Percentiles rank a stretch among this genome's conserved stretches.
Evolutionary conservation across 1,284 basidiomycete species (phyloP).

Genomic region (Mycena sp.): DNA sequence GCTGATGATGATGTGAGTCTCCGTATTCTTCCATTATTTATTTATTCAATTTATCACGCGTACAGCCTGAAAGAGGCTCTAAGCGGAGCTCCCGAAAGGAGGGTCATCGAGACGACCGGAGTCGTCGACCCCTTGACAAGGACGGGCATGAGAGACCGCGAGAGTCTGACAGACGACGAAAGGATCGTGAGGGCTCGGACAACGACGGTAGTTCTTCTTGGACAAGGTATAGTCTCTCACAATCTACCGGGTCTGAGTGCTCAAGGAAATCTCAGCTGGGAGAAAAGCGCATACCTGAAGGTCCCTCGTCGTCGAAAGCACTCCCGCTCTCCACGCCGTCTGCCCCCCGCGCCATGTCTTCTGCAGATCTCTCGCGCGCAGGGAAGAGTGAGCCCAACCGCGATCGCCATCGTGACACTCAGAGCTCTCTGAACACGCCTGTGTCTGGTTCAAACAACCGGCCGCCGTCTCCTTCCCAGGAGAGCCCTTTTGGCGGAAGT

Average conservation of each 20-base stretch:
- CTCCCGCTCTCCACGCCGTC: constrained; percentile 71
- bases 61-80: constrained; percentile 70
- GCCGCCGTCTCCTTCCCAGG: constrained; percentile 29
- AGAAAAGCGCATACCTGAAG: constrained; percentile 69
- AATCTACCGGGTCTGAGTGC: background rate
- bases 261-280: constrained; percentile 44
- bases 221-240: constrained; percentile 62
- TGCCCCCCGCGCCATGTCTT: constrained; percentile 76
- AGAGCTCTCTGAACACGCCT: constrained; percentile 39
- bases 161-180: constrained; percentile 72
- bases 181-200: constrained; percentile 69
- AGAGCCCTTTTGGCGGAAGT: constrained; percentile 46
- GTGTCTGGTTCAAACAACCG: constrained; percentile 30
- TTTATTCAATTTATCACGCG: constrained; percentile 26
- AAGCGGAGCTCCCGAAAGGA: constrained; percentile 82
- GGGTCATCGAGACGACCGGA: constrained; percentile 75
- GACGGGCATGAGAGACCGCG: constrained; percentile 70
- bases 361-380: constrained; percentile 48
- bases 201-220: constrained; percentile 53
- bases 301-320: constrained; percentile 54
- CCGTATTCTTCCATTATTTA: constrained; percentile 18
- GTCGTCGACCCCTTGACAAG: constrained; percentile 73
- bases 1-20: constrained; percentile 74
- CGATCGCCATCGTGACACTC: constrained; percentile 50
- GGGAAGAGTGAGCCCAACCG: constrained; percentile 50